Conservation (phyloP, 2,329 filamentous ascomycete species). For the Fusarium chaquense region DNA sequence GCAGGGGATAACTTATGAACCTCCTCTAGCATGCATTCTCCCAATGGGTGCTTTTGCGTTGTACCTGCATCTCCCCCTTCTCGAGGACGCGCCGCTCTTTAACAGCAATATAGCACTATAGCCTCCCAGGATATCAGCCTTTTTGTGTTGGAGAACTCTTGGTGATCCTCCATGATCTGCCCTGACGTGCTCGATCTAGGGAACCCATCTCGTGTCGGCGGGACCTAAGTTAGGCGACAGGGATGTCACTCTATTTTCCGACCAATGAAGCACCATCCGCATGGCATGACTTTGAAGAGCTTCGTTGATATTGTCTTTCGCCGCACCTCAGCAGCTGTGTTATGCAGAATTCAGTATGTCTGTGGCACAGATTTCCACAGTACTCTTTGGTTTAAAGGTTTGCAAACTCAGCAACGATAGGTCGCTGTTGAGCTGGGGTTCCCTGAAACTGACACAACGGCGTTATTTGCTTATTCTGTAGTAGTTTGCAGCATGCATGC, state of each 20-base stretch:
- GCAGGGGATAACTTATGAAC: constrained; percentile 7
- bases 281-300: constrained; percentile 10
- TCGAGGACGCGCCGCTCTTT: neutral
- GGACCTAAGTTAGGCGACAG: neutral
- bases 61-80: constrained; percentile 6
- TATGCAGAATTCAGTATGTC: neutral
- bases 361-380: neutral
- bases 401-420: constrained; percentile 7
- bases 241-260: constrained; percentile 12
- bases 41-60: constrained; percentile 11
- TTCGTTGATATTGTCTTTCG: neutral
- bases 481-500: constrained; percentile 4
- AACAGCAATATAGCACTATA: neutral
- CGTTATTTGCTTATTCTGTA: constrained; percentile 13
- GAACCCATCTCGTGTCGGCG: constrained; percentile 12
- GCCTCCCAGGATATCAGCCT: neutral
- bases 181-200: constrained; percentile 11
- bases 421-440: constrained; percentile 33
- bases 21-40: constrained; percentile 16
- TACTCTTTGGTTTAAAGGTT: neutral
- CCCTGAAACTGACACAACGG: constrained; percentile 43
- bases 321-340: constrained; percentile 4
- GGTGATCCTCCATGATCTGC: constrained; percentile 27
- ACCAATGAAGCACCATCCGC: constrained; percentile 25
- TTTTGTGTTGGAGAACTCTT: neutral